Percentiles rank a stretch among this genome's conserved stretches.
Conservation (phyloP, 2,329 filamentous ascomycete species). For the Sclerotinia subarctica region DNA sequence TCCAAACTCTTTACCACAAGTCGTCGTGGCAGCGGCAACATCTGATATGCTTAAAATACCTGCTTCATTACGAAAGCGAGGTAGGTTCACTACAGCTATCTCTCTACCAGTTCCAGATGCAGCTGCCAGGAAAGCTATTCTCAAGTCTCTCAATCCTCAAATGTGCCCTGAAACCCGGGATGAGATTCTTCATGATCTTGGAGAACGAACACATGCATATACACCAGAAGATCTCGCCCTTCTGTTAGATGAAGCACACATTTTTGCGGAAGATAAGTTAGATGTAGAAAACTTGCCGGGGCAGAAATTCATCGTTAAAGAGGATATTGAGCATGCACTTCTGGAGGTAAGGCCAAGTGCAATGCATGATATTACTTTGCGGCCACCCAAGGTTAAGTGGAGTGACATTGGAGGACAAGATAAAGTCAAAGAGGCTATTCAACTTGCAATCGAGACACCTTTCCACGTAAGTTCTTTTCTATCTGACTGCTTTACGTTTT, state of each 20-base stretch:
- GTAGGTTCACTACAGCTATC: conserved; percentile 65
- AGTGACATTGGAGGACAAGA: conserved; percentile 83
- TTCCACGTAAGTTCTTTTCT: conserved; percentile 29
- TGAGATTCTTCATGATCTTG: conserved; percentile 56
- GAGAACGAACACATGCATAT: conserved; percentile 80
- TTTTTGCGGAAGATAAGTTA: conserved; percentile 37
- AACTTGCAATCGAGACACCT: conserved; percentile 42
- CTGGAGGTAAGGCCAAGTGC: conserved; percentile 72
- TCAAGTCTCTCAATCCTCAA: conserved; percentile 51
- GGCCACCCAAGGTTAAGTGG: conserved; percentile 84
- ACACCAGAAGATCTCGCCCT: conserved; percentile 73
- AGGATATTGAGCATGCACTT: conserved; percentile 65
- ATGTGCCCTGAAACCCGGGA: conserved; percentile 50
- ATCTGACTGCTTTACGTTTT: background rate
- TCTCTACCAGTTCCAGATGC: conserved; percentile 75
- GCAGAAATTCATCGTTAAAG: conserved; percentile 33
- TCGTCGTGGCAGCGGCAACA: conserved; percentile 74
- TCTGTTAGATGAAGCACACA: conserved; percentile 55
- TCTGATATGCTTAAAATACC: conserved; percentile 72
- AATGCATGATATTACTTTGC: conserved; percentile 85
- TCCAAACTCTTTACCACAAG: conserved; percentile 44
- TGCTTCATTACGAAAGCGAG: conserved; percentile 59
- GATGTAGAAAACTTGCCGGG: conserved; percentile 6
- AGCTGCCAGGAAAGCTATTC: conserved; percentile 67
- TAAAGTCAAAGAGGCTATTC: conserved; percentile 63